Conservation (phyloP, 2,329 filamentous ascomycete species). For the Calonectria pteridis region DNA sequence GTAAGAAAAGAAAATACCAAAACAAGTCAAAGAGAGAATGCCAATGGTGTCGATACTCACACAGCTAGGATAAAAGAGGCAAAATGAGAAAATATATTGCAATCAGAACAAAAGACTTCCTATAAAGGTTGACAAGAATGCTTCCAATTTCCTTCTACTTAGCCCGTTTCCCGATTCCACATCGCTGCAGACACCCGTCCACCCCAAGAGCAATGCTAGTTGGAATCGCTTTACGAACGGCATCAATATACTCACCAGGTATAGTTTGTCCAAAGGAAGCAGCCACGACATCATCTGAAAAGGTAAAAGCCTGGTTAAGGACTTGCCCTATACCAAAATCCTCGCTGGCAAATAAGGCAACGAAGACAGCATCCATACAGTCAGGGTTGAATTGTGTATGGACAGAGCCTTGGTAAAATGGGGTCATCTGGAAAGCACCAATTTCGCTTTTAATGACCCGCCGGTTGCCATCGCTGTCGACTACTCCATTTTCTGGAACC, state of each 20-base stretch:
- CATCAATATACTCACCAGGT: slow-evolving; percentile 59
- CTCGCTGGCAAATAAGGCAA: slow-evolving; percentile 63
- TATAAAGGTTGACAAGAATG: no score
- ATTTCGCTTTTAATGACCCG: slow-evolving; percentile 59
- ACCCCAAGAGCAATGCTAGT: slow-evolving; percentile 64
- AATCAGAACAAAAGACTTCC: no score
- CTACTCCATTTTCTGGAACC: slow-evolving; percentile 65
- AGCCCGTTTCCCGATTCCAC: slow-evolving; percentile 55
- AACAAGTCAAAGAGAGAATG: no score
- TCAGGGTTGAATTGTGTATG: slow-evolving; percentile 69
- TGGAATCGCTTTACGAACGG: slow-evolving; percentile 56
- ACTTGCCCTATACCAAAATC: slow-evolving; percentile 65
- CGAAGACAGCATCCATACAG: slow-evolving; percentile 63
- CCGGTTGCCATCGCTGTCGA: slow-evolving; percentile 49
- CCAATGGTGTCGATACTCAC: no score
- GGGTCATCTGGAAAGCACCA: slow-evolving; percentile 60
- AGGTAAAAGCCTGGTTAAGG: slow-evolving; percentile 62
- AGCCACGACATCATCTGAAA: slow-evolving; percentile 58
- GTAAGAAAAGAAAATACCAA: no score
- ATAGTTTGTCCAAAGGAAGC: slow-evolving; percentile 61
- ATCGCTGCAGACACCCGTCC: slow-evolving; percentile 60
- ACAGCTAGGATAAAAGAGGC: no score
- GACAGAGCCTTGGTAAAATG: slow-evolving; percentile 66
- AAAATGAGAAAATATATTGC: no score
- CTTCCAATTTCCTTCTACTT: slow-evolving; percentile 13